These are phyloP conservation scores for Clathrus columnatus DNA, from an alignment of 768 basidiomycete genomes.

Conservation along the genomic window DNA sequence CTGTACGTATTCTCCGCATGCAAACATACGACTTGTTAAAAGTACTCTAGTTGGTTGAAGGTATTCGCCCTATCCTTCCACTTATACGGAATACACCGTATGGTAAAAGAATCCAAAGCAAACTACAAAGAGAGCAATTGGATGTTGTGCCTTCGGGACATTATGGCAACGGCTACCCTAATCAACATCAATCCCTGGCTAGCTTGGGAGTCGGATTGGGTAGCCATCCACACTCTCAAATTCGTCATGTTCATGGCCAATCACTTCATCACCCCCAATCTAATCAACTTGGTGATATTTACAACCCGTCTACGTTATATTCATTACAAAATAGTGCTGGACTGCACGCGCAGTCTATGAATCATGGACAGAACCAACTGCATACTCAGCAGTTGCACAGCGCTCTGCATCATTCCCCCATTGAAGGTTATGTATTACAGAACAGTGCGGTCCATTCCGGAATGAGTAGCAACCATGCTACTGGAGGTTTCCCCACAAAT, in stretches of 20 bases:
- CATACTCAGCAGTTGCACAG: conserved; percentile 28
- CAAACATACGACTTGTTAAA: background rate
- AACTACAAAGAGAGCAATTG: conserved; percentile 89
- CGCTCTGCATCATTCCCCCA: conserved; percentile 47
- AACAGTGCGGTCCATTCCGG: conserved; percentile 50
- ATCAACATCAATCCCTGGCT: conserved; percentile 51
- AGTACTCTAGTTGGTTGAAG: conserved; percentile 66
- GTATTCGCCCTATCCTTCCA: conserved; percentile 96
- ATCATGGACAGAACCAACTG: conserved; percentile 45
- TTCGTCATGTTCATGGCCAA: conserved; percentile 29
- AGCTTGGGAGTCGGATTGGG: conserved; percentile 45
- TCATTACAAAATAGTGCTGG: conserved; percentile 16
- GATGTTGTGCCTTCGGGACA: conserved; percentile 26
- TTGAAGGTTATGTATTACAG: conserved; percentile 78
- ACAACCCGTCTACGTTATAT: conserved; percentile 21
- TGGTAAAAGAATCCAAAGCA: conserved; percentile 98
- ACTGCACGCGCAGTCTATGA: conserved; percentile 26
- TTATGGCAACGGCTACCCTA: conserved; percentile 33
- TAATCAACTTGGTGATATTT: conserved; percentile 56
- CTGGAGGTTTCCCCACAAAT: conserved; percentile 34
- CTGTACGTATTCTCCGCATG: conserved; percentile 32
- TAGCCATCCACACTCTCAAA: conserved; percentile 45
- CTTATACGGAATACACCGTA: conserved; percentile 99
- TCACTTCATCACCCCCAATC: conserved; percentile 31
- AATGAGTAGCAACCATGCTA: conserved; percentile 31